phyloP scores from a whole-genome alignment of 2,329 filamentous ascomycete species.

The Apiospora arundinis region DNA sequence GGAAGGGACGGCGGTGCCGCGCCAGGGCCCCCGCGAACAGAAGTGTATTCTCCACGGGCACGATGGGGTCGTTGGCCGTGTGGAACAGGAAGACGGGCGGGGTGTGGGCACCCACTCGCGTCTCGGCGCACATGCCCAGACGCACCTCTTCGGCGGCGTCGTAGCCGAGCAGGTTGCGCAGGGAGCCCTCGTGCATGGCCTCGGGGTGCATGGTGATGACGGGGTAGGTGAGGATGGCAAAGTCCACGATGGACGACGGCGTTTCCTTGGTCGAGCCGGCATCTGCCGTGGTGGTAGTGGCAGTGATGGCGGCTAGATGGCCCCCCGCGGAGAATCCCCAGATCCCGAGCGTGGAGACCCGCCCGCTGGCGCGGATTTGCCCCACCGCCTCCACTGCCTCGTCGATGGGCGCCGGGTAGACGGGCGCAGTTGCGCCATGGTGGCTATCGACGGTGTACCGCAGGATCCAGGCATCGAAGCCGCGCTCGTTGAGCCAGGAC shows the following conservation, averaged over 20 bases:
- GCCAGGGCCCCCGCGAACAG: constrained; percentile 37
- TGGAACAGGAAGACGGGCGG: constrained; percentile 46
- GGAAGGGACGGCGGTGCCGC: constrained; percentile 30
- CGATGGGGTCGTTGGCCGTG: constrained; percentile 36
- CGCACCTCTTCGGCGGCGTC: constrained; percentile 25
- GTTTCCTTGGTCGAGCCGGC: background rate
- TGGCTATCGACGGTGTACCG: constrained; percentile 30
- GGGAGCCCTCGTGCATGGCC: constrained; percentile 29
- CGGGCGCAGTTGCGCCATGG: constrained; percentile 24
- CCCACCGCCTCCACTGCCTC: constrained; percentile 32
- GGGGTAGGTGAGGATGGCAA: constrained; percentile 36
- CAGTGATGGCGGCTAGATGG: constrained; percentile 33
- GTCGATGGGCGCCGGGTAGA: constrained; percentile 30
- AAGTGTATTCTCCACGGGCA: constrained; percentile 38
- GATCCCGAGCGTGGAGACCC: constrained; percentile 32
- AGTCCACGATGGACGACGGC: constrained; percentile 28
- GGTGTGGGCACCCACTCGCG: constrained; percentile 32
- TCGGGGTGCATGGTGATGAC: constrained; percentile 32
- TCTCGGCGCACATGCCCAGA: constrained; percentile 34
- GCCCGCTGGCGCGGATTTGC: constrained; percentile 27
- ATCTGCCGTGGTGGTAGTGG: constrained; percentile 20
- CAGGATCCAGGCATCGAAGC: constrained; percentile 34
- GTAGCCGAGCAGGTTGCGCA: constrained; percentile 32
- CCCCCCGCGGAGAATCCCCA: constrained; percentile 36
- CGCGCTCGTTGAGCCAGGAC: constrained; percentile 32